Percentiles rank a stretch among this genome's conserved stretches.
These are phyloP conservation scores for Discostella stelligeroides DNA, from an alignment of 108 stramenopile genomes.

Conservation along the genomic window DNA sequence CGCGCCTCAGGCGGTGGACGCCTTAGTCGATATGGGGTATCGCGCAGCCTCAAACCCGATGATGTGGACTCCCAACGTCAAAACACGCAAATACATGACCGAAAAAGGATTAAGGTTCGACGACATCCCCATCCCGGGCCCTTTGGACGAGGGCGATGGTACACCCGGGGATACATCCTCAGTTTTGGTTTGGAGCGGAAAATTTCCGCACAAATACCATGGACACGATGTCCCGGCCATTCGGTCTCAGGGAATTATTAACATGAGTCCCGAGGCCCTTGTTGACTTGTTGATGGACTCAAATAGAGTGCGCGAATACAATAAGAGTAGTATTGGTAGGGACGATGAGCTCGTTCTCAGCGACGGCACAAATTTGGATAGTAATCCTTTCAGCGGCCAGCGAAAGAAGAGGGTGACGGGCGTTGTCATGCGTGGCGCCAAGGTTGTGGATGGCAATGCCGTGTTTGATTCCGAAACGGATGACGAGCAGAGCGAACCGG, in stretches of 20 bases:
- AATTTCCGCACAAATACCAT: slow-evolving; percentile 65
- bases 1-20: slow-evolving; percentile 55
- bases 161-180: slow-evolving; percentile 28
- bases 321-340: slow-evolving; percentile 74
- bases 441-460: slow-evolving; percentile 43
- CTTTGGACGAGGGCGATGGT: slow-evolving; percentile 37
- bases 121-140: slow-evolving; percentile 43
- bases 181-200: slow-evolving; percentile 67
- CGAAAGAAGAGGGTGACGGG: slow-evolving; percentile 50
- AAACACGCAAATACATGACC: slow-evolving; percentile 48
- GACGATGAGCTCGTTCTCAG: slow-evolving; percentile 63
- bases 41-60: slow-evolving; percentile 37
- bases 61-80: slow-evolving; percentile 51
- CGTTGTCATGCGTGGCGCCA: slow-evolving; percentile 41
- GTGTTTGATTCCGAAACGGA: slow-evolving; percentile 38
- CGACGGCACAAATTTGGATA: slow-evolving; percentile 50
- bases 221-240: slow-evolving; percentile 76
- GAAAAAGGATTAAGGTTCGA: slow-evolving; percentile 41
- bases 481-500: slow-evolving; percentile 17
- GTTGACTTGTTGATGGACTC: slow-evolving; percentile 77
- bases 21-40: slow-evolving; percentile 40
- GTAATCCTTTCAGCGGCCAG: slow-evolving; percentile 46
- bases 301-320: slow-evolving; percentile 73
- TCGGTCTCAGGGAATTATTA: slow-evolving; percentile 62
- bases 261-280: slow-evolving; percentile 58